phyloP scores from a whole-genome alignment of 179 eudicot genomes.

The Sideroxylon spinosum region DNA sequence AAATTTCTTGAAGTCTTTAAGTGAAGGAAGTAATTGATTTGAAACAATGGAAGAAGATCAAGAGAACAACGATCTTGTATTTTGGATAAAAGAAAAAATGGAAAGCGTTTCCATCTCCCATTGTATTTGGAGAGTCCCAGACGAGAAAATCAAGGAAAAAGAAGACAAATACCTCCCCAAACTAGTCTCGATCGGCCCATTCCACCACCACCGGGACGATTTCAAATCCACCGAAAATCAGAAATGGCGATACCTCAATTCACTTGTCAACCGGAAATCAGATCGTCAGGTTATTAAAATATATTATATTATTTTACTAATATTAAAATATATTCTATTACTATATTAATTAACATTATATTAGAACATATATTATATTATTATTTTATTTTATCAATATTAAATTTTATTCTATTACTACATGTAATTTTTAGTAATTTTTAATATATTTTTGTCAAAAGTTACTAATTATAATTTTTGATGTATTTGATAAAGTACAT shows the following conservation, averaged over 20 bases:
- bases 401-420: no score
- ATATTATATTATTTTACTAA: no score
- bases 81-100: slow-evolving; percentile 37
- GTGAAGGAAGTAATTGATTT: not conserved
- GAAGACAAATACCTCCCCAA: slow-evolving; percentile 31
- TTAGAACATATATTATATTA: no score
- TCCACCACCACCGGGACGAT: slow-evolving; percentile 31
- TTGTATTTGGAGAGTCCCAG: slow-evolving; percentile 38
- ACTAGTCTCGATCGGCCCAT: slow-evolving; percentile 58
- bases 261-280: slow-evolving; percentile 35
- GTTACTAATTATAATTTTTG: no score
- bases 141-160: slow-evolving; percentile 15
- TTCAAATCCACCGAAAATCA: slow-evolving; percentile 37
- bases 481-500: no score
- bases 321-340: no score
- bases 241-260: slow-evolving; percentile 56
- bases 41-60: not conserved
- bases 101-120: slow-evolving; percentile 28
- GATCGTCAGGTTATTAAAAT: not conserved
- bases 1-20: not conserved
- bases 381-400: no score
- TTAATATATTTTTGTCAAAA: no score
- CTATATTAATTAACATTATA: no score
- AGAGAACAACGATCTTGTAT: slow-evolving; percentile 28
- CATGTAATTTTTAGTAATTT: no score